Conservation (phyloP, 768 basidiomycete genomes). For the Boletus rubroflammeus region DNA sequence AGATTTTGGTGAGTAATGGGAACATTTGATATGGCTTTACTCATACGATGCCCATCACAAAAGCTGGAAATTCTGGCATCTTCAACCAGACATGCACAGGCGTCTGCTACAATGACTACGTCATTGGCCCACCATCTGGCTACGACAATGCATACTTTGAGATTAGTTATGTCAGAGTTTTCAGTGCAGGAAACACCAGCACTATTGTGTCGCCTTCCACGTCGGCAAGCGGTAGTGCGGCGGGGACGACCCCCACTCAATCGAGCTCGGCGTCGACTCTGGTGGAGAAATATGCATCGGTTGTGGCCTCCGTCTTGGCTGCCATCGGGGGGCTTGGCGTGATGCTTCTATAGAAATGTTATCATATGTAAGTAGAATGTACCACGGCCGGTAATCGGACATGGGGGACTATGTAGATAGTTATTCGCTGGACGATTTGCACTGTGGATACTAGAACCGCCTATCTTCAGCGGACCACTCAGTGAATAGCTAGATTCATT, state of each 20-base stretch:
- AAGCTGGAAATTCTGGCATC: constrained; percentile 47
- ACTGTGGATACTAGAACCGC: too few species aligned
- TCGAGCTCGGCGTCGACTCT: constrained; percentile 9
- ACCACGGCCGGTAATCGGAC: not conserved
- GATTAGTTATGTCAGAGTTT: constrained; percentile 56
- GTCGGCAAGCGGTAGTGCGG: constrained; percentile 14
- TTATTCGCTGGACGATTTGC: not conserved
- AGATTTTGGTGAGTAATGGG: constrained; percentile 33
- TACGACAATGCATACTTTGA: constrained; percentile 74
- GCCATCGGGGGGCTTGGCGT: constrained; percentile 14
- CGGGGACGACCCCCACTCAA: constrained; percentile 10
- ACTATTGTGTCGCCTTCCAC: constrained; percentile 23
- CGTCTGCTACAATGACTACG: constrained; percentile 68
- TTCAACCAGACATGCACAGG: constrained; percentile 63
- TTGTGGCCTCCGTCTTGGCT: constrained; percentile 9
- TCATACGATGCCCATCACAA: constrained; percentile 24
- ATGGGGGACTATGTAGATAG: not conserved
- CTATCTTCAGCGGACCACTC: too few species aligned
- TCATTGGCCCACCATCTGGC: constrained; percentile 56
- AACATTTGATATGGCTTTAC: constrained; percentile 3
- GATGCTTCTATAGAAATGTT: constrained; percentile 9
- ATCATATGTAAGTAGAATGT: not conserved
- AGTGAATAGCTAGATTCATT: too few species aligned
- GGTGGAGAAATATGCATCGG: not conserved
- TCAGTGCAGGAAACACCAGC: constrained; percentile 33